phyloP scores from a whole-genome alignment of 2,329 filamentous ascomycete species.

The Trichoderma polysporum region DNA sequence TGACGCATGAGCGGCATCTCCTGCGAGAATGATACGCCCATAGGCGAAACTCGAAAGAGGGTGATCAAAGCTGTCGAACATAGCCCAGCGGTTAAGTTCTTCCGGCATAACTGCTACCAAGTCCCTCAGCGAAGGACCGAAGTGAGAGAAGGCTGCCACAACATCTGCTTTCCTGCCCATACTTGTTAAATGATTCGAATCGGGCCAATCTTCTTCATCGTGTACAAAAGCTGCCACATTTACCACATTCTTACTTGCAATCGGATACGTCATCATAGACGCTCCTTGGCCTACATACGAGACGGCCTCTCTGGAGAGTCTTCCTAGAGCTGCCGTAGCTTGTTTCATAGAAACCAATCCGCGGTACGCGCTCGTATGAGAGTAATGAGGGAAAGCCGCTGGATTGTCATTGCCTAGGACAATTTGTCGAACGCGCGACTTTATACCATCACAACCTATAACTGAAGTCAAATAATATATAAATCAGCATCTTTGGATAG shows the following conservation, averaged over 20 bases:
- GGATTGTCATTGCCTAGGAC: neutral
- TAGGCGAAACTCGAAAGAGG: slow-evolving; percentile 20
- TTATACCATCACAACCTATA: slow-evolving; percentile 21
- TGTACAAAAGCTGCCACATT: slow-evolving; percentile 14
- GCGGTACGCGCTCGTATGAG: slow-evolving; percentile 4
- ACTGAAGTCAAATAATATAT: neutral
- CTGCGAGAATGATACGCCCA: slow-evolving; percentile 25
- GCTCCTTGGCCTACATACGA: slow-evolving; percentile 3
- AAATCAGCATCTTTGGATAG: neutral
- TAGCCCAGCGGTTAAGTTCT: slow-evolving; percentile 21
- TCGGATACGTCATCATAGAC: slow-evolving; percentile 7
- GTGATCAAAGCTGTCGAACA: slow-evolving; percentile 22
- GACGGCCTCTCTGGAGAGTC: neutral
- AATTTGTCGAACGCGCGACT: slow-evolving; percentile 11
- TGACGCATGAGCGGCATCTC: slow-evolving; percentile 30
- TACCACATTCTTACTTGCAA: neutral
- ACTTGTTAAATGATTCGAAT: neutral
- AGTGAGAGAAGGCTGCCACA: neutral
- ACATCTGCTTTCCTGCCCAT: neutral
- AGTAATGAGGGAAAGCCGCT: slow-evolving; percentile 10
- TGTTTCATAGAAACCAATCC: slow-evolving; percentile 14
- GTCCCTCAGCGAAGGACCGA: neutral
- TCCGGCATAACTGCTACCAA: slow-evolving; percentile 6
- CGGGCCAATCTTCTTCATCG: slow-evolving; percentile 10
- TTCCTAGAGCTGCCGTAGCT: neutral